Conservation (phyloP, 1,139 yeast species). For the Saccharomycopsis hybrid region DNA sequence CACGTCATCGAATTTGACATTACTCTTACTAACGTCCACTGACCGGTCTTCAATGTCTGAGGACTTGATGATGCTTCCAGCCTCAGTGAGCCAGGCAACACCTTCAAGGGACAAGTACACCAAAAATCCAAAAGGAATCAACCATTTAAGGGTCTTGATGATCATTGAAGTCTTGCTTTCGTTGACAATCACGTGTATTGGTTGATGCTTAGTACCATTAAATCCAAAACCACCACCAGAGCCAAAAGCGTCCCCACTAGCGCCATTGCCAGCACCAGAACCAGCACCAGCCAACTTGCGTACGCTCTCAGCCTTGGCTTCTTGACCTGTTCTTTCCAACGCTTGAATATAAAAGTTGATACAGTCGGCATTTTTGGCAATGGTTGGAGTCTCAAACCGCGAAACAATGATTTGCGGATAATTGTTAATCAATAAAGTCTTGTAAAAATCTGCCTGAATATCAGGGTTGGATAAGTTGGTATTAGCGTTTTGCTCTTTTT, state of each 20-base stretch:
- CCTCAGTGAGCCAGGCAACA: slow-evolving; percentile 74
- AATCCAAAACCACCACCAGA: slow-evolving; percentile 20
- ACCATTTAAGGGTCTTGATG: slow-evolving; percentile 87
- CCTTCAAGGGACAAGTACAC: slow-evolving; percentile 72
- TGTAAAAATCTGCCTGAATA: slow-evolving; percentile 78
- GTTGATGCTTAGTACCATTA: slow-evolving; percentile 48
- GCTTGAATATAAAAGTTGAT: slow-evolving; percentile 75
- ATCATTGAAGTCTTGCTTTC: slow-evolving; percentile 73
- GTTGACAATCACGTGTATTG: slow-evolving; percentile 85
- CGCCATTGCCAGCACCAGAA: slow-evolving; percentile 23
- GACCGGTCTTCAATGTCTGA: slow-evolving; percentile 69
- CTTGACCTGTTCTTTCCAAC: slow-evolving; percentile 66
- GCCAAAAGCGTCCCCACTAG: slow-evolving; percentile 27
- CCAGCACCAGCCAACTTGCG: slow-evolving; percentile 10
- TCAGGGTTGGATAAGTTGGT: slow-evolving; percentile 57
- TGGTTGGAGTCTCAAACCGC: slow-evolving; percentile 86
- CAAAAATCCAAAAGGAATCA: slow-evolving; percentile 68
- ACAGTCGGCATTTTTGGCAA: slow-evolving; percentile 75
- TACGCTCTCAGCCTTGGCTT: slow-evolving; percentile 56
- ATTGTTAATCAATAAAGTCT: slow-evolving; percentile 60
- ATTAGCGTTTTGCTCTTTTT: slow-evolving; percentile 81
- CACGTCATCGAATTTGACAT: slow-evolving; percentile 86
- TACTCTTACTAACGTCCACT: slow-evolving; percentile 79
- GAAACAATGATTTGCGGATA: slow-evolving; percentile 92
- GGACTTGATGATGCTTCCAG: slow-evolving; percentile 76